Conservation (phyloP, 1,139 yeast genomes). For the Suhomyces guaymorum region DNA sequence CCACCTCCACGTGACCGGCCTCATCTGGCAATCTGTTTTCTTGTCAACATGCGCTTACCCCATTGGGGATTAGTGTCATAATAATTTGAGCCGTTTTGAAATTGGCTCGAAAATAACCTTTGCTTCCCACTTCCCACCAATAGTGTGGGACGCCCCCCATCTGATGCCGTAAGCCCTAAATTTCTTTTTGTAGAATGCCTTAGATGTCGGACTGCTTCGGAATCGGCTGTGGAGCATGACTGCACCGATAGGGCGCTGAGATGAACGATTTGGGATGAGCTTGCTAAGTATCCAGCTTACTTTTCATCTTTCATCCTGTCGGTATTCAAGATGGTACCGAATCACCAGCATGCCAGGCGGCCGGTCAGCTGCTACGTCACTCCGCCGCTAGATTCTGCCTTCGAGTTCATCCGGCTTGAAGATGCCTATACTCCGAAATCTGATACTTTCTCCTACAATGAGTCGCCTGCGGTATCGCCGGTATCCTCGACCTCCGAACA, state of each 20-base stretch:
- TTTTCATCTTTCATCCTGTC: background rate
- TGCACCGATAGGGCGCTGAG: background rate
- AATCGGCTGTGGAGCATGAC: background rate
- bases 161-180: too few relatives aligned
- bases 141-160: too few relatives aligned
- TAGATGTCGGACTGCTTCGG: background rate
- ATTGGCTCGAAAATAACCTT: background rate
- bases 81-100: background rate
- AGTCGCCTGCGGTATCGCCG: slow-evolving; percentile 13
- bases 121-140: slow-evolving; percentile 1
- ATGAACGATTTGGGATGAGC: background rate
- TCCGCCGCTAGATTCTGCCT: slow-evolving; percentile 19
- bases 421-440: slow-evolving; percentile 11
- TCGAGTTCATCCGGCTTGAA: slow-evolving; percentile 7
- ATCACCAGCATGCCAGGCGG: slow-evolving; percentile 8
- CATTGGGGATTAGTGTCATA: background rate
- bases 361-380: slow-evolving; percentile 24
- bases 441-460: slow-evolving; percentile 12
- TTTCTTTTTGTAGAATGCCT: slow-evolving; percentile 2
- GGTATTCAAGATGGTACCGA: slow-evolving; percentile 3
- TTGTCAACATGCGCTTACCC: background rate
- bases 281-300: too few relatives aligned
- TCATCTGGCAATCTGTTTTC: too few relatives aligned
- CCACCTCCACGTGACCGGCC: too few relatives aligned
- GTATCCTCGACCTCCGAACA: slow-evolving; percentile 15